Evolutionary conservation across 805 yeast species (phyloP).

Genomic region (Nakazawaea populi): DNA sequence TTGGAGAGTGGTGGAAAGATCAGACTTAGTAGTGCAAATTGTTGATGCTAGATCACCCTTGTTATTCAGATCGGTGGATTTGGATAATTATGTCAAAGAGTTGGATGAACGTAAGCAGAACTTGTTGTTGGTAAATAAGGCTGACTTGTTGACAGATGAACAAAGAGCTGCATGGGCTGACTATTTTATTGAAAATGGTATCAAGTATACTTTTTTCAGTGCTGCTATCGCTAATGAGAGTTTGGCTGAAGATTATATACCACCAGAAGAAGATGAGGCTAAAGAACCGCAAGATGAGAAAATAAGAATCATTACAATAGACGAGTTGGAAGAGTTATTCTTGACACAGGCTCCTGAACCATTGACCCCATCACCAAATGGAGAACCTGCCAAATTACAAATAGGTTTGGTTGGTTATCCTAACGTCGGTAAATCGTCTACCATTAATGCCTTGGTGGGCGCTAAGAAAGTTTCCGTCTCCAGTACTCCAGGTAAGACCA

Average conservation of each 20-base stretch:
- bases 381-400: slow-evolving; percentile 61
- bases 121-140: slow-evolving; percentile 83
- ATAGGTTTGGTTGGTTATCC: slow-evolving; percentile 98
- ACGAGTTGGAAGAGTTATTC: slow-evolving; percentile 79
- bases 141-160: slow-evolving; percentile 72
- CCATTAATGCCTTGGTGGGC: slow-evolving; percentile 94
- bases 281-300: slow-evolving; percentile 33
- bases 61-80: slow-evolving; percentile 81
- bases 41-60: slow-evolving; percentile 96
- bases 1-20: slow-evolving; percentile 96
- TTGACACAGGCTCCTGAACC: slow-evolving; percentile 73
- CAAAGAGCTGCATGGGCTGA: slow-evolving; percentile 88
- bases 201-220: slow-evolving; percentile 86
- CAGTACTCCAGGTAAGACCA: slow-evolving; percentile 97
- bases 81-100: slow-evolving; percentile 74
- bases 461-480: slow-evolving; percentile 98
- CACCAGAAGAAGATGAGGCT: slow-evolving; percentile 24
- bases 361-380: slow-evolving; percentile 42
- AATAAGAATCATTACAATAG: slow-evolving; percentile 70
- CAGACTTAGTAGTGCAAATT: slow-evolving; percentile 91
- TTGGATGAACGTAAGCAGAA: slow-evolving; percentile 71
- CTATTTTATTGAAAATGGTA: slow-evolving; percentile 62
- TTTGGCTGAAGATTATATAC: slow-evolving; percentile 56
- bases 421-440: slow-evolving; percentile 91
- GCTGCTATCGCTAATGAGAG: slow-evolving; percentile 80